Base-by-base conservation (phyloP, 1,284 basidiomycete genomes). In the Pseudozyma sp. region DNA sequence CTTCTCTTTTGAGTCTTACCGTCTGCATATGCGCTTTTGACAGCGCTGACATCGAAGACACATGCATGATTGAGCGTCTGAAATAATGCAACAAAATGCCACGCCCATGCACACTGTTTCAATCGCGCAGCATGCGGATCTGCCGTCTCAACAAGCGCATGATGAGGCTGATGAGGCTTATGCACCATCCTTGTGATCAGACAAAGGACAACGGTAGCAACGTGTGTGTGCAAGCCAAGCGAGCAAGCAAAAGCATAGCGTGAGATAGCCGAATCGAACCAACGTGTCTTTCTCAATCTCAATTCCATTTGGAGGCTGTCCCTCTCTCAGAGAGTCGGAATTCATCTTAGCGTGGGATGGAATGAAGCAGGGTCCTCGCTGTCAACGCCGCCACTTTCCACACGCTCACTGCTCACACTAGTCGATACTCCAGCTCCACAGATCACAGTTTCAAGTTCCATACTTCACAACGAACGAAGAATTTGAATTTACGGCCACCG, bases 351-450 rank as follows among this genome's bases (percentile, higher is more conserved):
- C 60, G 60, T 63, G 60, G 48, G 60, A 63, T 44, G 31, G 43
- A 52, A 63, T 63, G 60, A 63, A 63, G 44, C 9, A 63, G 60
- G 60, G 60, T 63, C 43, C 60, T 18, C 31, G 56, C 40, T 36
- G 49, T 35, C 38, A 48, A 39, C 52, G 18, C 40, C 19, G n/a
- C 14, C 52, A 34, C 50, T n/a, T 16, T 14, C 7, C 50, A 47
- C 18, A 25, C 19, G 7, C 14, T 18, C 45, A 47, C 18, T n/a
- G n/a, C n/a, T 40, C 39, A 4, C 39, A 40, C 12, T 4, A 12
- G 9, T n/a, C 11, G 39, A 40, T n/a, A 13, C 39, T 40, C 39
- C 39, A 40, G 11, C 39, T 3, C 38, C 39, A 40, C 25, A 31
- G 25, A 31, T 31, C 25, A 31, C 25, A 3, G 6, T 31, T 3